These are phyloP conservation scores for Rubia balearica DNA, from an alignment of 305 asterid species.

Conservation along the genomic window DNA sequence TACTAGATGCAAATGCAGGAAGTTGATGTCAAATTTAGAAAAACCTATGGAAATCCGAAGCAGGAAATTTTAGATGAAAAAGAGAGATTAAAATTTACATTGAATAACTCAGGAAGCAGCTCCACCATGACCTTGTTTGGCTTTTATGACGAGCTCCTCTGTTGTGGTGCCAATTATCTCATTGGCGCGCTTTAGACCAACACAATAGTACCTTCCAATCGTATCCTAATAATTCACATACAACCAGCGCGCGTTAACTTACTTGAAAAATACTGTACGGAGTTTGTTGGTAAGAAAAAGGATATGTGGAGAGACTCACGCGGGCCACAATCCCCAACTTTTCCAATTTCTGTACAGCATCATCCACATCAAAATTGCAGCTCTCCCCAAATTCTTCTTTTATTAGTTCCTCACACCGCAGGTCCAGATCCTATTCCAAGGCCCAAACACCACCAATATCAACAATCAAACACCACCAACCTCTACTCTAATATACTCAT, in stretches of 20 bases:
- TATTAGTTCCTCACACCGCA: constrained; percentile 79
- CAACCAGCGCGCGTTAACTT: too few species aligned
- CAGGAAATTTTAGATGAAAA: too few species aligned
- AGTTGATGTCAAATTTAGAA: too few species aligned
- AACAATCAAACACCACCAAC: too few species aligned
- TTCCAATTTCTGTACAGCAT: constrained; percentile 88
- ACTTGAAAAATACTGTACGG: too few species aligned
- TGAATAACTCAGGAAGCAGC: neutral
- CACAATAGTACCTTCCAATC: constrained; percentile 83
- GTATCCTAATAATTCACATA: constrained; percentile 43
- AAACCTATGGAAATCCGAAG: too few species aligned
- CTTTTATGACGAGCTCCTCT: constrained; percentile 88
- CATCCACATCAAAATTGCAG: constrained; percentile 92
- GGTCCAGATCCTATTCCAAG: constrained; percentile 71
- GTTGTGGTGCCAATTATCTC: constrained; percentile 96
- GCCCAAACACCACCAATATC: too few species aligned
- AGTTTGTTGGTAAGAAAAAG: neutral
- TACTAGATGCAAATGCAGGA: too few species aligned
- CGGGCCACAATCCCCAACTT: constrained; percentile 78
- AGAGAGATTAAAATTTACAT: neutral
- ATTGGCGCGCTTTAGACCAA: constrained; percentile 90
- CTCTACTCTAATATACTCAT: neutral
- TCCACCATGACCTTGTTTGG: constrained; percentile 56
- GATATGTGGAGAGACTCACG: constrained; percentile 40
- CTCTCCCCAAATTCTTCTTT: constrained; percentile 81